phyloP scores from a whole-genome alignment of 441 rosid species.

The Caryocar brasiliense region DNA sequence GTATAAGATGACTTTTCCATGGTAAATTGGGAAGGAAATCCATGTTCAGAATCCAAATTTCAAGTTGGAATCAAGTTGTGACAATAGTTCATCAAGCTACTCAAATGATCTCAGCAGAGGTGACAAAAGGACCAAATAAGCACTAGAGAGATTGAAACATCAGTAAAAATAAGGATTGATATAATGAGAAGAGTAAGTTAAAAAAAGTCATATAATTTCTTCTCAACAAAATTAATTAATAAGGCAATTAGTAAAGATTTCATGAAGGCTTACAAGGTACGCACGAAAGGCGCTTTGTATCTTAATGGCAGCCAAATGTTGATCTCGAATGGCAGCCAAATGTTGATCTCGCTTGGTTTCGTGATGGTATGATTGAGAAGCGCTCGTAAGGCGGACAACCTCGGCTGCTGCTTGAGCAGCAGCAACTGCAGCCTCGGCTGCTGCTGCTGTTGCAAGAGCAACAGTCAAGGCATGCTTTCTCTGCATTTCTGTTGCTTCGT shows the following conservation, averaged over 20 bases:
- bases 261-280: conserved; percentile 50
- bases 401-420: conserved; percentile 85
- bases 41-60: no score
- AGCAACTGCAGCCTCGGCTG: conserved; percentile 82
- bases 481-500: conserved; percentile 57
- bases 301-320: conserved; percentile 47
- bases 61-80: no score
- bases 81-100: no score
- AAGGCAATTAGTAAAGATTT: conserved; percentile 1
- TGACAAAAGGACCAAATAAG: no score
- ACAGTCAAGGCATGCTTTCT: conserved; percentile 70
- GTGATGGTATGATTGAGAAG: conserved; percentile 26
- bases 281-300: conserved; percentile 74
- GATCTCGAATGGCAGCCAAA: conserved; percentile 36
- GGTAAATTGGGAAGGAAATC: no score
- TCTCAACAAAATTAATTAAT: no score
- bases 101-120: no score
- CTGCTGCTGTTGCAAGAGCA: conserved; percentile 79
- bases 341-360: conserved; percentile 18
- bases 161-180: no score
- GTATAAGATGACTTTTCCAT: no score
- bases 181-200: no score
- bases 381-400: conserved; percentile 53
- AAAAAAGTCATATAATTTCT: no score
- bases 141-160: no score